Base-by-base conservation (phyloP, 176 grass and related monocot species). In the Aegilops umbellulata region DNA sequence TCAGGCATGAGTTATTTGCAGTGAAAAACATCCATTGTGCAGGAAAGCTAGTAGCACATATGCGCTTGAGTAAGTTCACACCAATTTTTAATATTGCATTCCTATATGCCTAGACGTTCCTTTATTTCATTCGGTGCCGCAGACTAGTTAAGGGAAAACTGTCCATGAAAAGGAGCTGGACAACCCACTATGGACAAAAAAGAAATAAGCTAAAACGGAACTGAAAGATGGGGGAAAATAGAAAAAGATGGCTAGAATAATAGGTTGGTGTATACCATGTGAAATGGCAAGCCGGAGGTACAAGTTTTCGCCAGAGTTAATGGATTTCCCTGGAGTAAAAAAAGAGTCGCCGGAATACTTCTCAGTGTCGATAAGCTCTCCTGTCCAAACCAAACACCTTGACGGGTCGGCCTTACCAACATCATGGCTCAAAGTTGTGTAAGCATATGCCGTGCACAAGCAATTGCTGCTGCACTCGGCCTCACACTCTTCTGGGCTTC, bases 261-360 rank as follows among this genome's bases (percentile, higher is more conserved):
- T 26, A 11, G 14, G 10, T 32, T 32, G 15, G 65, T 67, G 65
- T 19, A n/a, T 91, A 69, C 67, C 68, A 71, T 10, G 4, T 10
- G 20, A 41, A 20, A 23, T 0, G 10, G 68, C 4, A 41, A 71
- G 68, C 9, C 20, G 20, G 10, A 71, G 35, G 20, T 71, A 71
- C 19, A 71, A 6, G 19, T 71, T 75, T 75, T 91, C 84, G 1
- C 66, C 85, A 4, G 34, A 49, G 24, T 26, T 27, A 42, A 31
- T 46, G 30, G 66, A 72, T 32, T 34, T 68, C 66, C 84, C 82
- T 23, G 65, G 53, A 41, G 86, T 84, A 39, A 61, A 55, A 20
- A 87, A 79, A 24, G 53, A 32, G 15, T 67, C 11, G 12, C 24
- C 12, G 1, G 22, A 11, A 17, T 71, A 39, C 34, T 36, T 70